These are phyloP conservation scores for Backusella luteola DNA, from an alignment of 192 early-diverging fungal species.

Conservation along the genomic window DNA sequence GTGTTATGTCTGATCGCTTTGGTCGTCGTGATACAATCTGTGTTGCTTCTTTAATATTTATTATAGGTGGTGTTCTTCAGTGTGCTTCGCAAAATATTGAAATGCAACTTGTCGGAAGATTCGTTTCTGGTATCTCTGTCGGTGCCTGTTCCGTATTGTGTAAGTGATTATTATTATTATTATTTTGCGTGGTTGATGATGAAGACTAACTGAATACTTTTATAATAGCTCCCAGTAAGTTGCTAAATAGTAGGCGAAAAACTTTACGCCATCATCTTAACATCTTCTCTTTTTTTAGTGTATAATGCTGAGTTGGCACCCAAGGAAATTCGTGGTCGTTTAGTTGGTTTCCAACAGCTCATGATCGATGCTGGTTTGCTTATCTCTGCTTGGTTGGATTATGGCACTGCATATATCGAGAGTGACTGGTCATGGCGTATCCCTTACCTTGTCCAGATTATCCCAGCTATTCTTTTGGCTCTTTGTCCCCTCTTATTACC, in stretches of 20 bases:
- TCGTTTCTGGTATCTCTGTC: conserved; percentile 48
- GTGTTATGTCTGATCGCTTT: conserved; percentile 43
- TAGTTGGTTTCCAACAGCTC: conserved; percentile 81
- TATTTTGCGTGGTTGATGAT: not conserved
- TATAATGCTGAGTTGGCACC: conserved; percentile 77
- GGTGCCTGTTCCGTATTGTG: conserved; percentile 42
- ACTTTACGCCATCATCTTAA: too few species aligned
- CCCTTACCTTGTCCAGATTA: conserved; percentile 77
- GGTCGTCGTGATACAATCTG: conserved; percentile 46
- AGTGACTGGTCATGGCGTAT: conserved; percentile 61
- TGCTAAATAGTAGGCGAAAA: too few species aligned
- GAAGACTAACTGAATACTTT: not conserved
- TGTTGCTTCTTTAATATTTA: conserved; percentile 49
- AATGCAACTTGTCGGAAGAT: conserved; percentile 50
- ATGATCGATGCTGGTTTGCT: conserved; percentile 65
- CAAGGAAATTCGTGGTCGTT: conserved; percentile 74
- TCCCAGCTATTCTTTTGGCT: conserved; percentile 74
- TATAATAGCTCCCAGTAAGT: conserved; percentile 6
- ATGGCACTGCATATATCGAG: conserved; percentile 11
- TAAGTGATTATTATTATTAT: not conserved
- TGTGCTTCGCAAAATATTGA: conserved; percentile 44
- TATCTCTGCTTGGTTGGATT: conserved; percentile 29
- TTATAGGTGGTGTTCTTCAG: conserved; percentile 52
- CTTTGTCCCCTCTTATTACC: conserved; percentile 71
- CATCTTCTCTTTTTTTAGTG: not conserved